Evolutionary conservation across 192 early-diverging fungal species (phyloP), one percentile per base, ranked within the genome.

Genomic region (Linnemannia schmuckeri): DNA sequence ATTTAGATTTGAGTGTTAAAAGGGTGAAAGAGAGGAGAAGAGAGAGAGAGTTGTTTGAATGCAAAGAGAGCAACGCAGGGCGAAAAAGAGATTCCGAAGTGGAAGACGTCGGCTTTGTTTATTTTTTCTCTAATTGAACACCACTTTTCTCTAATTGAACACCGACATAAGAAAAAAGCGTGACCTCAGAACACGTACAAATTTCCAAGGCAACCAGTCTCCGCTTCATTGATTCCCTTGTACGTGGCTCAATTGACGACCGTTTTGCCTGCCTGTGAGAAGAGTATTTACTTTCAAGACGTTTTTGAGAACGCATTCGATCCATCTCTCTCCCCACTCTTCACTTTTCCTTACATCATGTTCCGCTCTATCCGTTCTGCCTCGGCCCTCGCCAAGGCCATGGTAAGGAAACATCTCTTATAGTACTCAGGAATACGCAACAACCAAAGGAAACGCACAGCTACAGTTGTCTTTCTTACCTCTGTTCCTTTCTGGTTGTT

Each of bases 321-420:
- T 52, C 78, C 73, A 55, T 54, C 47, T 38, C 49, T 42, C 70
- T 74, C 83, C 69, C 63, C 35, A 68, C 70, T 74, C 70, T 54
- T 55, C 42, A 30, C 40, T 69, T 10, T 63, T 55, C 30, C 55
- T 72, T 54, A 69, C 42, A 85, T 61, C 74, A 85, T 85, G 83
- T 80, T 85, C 71, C 83, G 75, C 54, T 70, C 78, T 33, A 61
- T 85, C 75, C 68, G 83, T 37, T 80, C 74, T 63, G 83, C 70
- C 78, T 77, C 83, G 54, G 75, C 83, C 77, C 35, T 77, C 24
- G 74, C 83, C 47, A 71, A 75, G 78, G 72, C 75, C 74, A 85
- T 85, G 83, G 83, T 85, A 85, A 76, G 69, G n/a, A 80, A 17
- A 5, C 37, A 6, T 37, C 52, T 6, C 52, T 17, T 6, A 41